Percentiles rank a stretch among this genome's conserved stretches.
Evolutionary conservation across 345 rosid genomes (phyloP).

Genomic region (Aethionema arabicum): DNA sequence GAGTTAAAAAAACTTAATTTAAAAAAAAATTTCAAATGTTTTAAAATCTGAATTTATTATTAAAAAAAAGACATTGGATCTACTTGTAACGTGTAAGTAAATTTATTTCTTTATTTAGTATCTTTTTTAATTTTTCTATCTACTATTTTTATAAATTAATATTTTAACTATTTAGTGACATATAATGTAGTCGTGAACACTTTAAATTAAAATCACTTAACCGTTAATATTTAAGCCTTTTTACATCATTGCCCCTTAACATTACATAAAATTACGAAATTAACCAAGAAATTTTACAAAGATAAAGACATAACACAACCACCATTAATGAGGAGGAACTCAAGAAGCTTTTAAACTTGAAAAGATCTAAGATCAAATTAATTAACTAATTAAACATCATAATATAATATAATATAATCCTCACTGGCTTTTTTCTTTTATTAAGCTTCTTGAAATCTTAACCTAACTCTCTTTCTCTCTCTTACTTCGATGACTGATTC

Average conservation of each 20-base stretch:
- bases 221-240: conserved; percentile 13
- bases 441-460: conserved; percentile 26
- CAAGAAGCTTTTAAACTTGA: conserved; percentile 33
- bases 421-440: conserved; percentile 18
- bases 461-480: not conserved
- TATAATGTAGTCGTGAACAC: too few species aligned
- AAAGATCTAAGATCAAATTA: conserved; percentile 26
- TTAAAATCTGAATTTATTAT: too few species aligned
- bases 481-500: conserved; percentile 39
- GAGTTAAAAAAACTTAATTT: too few species aligned
- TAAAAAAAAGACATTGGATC: too few species aligned
- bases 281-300: conserved; percentile 29
- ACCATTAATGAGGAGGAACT: conserved; percentile 17
- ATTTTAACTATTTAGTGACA: too few species aligned
- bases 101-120: too few species aligned
- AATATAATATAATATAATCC: conserved; percentile 19
- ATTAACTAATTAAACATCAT: conserved; percentile 34
- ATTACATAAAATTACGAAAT: conserved; percentile 25
- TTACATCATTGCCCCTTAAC: conserved; percentile 21
- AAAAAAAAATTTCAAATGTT: too few species aligned
- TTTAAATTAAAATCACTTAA: not conserved
- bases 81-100: too few species aligned
- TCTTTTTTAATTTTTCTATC: too few species aligned
- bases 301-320: conserved; percentile 32
- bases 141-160: too few species aligned